Percentiles rank a stretch among this genome's conserved stretches.
Conservation (phyloP, 106 monocot species). For the Allium fistulosum region DNA sequence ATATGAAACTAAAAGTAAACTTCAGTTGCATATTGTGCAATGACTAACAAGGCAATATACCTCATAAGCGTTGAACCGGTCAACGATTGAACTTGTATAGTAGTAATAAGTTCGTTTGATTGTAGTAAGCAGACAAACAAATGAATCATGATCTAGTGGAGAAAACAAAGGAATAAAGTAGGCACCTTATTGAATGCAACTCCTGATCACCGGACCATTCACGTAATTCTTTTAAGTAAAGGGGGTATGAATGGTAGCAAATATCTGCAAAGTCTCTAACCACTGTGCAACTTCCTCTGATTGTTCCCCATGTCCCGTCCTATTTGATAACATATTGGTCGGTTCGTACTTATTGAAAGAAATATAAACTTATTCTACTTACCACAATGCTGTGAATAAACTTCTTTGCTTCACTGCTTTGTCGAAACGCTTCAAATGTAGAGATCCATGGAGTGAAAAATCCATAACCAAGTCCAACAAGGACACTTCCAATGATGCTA, state of each 20-base stretch:
- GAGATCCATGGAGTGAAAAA: conserved; percentile 80
- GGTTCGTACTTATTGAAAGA: background rate
- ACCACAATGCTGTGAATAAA: conserved; percentile 67
- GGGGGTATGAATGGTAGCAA: conserved; percentile 74
- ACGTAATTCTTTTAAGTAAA: conserved; percentile 72
- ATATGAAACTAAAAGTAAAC: too few relatives aligned
- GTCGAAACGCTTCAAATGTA: conserved; percentile 84
- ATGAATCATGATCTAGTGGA: background rate
- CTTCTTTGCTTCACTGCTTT: conserved; percentile 44
- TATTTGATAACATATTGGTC: conserved; percentile 10
- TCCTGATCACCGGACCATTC: conserved; percentile 27
- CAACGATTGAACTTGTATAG: too few relatives aligned
- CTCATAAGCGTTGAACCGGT: too few relatives aligned
- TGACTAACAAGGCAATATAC: too few relatives aligned
- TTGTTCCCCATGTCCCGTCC: conserved; percentile 95
- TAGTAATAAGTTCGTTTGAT: too few relatives aligned
- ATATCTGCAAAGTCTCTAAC: conserved; percentile 91
- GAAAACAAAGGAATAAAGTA: background rate
- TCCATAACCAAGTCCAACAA: conserved; percentile 79
- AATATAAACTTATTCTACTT: conserved; percentile 9
- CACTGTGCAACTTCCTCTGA: conserved; percentile 88
- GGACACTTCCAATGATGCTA: conserved; percentile 52
- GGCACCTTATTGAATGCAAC: conserved; percentile 59
- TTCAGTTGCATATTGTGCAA: too few relatives aligned
- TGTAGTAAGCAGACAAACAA: too few relatives aligned